These are phyloP conservation scores for Triticum aestivum DNA, from an alignment of 176 grass and related monocot genomes.

Conservation along the genomic window IWGSC_CS_RefSeq_v2.1 NC_057808.1:419252829-419253328, in stretches of 20 bases:
- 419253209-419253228: conserved; percentile 70
- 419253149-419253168: conserved; percentile 77
- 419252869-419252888: background rate
- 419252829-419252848: background rate
- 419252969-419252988: conserved; percentile 98
- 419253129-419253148: conserved; percentile 70
- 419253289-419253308: background rate
- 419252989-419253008: conserved; percentile 84
- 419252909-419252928: conserved; percentile 55
- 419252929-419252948: conserved; percentile 80
- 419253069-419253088: background rate
- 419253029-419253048: conserved; percentile 26
- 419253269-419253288: background rate
- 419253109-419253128: conserved; percentile 88
- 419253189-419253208: conserved; percentile 94
- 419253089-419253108: conserved; percentile 75
- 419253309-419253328: background rate
- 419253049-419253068: background rate
- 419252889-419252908: conserved; percentile 9
- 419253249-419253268: conserved; percentile 48
- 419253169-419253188: conserved; percentile 75
- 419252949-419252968: conserved; percentile 92
- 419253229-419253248: conserved; percentile 72
- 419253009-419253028: conserved; percentile 75
- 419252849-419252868: background rate